Conservation (phyloP, 2,329 filamentous ascomycete species). For the Botryotinia convoluta region DNA sequence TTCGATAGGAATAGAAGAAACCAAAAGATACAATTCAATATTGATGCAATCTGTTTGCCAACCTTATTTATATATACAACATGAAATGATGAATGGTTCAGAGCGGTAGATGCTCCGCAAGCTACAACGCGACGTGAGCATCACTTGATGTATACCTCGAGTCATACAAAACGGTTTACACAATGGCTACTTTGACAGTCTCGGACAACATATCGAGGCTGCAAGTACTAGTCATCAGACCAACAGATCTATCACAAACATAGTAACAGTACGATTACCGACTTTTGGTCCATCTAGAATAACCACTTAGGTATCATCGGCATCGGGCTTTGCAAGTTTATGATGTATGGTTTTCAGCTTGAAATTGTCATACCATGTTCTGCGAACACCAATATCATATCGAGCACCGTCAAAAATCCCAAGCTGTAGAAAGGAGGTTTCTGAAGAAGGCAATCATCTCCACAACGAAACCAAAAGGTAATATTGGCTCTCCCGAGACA, state of each 20-base stretch:
- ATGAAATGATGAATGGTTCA: not conserved
- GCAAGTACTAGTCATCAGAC: not conserved
- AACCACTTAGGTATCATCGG: not conserved
- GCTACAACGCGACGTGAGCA: not conserved
- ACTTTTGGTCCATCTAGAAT: not conserved
- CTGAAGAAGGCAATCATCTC: not conserved
- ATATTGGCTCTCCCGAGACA: not conserved
- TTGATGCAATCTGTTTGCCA: not conserved
- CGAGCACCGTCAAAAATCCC: no score
- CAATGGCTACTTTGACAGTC: not conserved
- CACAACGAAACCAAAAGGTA: not conserved
- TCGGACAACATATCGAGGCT: not conserved
- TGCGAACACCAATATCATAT: not conserved
- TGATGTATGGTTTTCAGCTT: not conserved
- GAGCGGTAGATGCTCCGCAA: not conserved
- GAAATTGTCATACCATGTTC: no score
- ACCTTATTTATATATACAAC: not conserved
- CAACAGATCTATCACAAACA: not conserved
- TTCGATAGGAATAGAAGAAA: not conserved
- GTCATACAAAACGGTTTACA: not conserved
- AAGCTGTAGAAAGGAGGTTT: not conserved
- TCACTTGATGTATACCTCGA: not conserved
- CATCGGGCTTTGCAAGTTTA: not conserved
- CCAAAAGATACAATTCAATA: not conserved
- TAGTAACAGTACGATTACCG: not conserved